These are phyloP conservation scores for Meredithiella fracta DNA, from an alignment of 2,329 filamentous ascomycete species.

Conservation along the genomic window DNA sequence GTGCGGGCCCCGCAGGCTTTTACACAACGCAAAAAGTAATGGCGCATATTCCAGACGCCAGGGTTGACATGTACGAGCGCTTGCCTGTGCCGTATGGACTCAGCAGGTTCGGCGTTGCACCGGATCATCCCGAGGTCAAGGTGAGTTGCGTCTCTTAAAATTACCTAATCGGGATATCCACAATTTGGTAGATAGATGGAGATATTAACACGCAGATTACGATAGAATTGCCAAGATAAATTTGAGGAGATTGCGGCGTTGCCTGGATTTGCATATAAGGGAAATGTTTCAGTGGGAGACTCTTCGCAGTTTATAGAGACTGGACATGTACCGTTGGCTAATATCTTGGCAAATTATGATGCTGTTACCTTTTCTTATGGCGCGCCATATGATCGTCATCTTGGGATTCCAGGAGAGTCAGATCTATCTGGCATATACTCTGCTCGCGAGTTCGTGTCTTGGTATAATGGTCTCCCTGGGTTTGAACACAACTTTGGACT, in stretches of 20 bases:
- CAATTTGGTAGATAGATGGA: neutral
- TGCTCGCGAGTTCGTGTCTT: conserved; percentile 84
- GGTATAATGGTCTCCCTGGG: conserved; percentile 93
- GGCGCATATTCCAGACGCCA: conserved; percentile 51
- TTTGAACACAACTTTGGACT: conserved; percentile 50
- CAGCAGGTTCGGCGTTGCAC: conserved; percentile 88
- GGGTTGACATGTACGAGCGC: conserved; percentile 91
- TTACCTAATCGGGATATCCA: too few relatives aligned
- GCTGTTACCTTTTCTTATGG: conserved; percentile 88
- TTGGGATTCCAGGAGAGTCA: conserved; percentile 68
- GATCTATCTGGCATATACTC: conserved; percentile 60
- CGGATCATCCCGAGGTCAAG: conserved; percentile 97
- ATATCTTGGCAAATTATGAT: conserved; percentile 70
- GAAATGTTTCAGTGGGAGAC: conserved; percentile 67
- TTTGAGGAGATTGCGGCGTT: conserved; percentile 77
- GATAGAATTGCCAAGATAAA: conserved; percentile 81
- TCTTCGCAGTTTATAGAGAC: conserved; percentile 19
- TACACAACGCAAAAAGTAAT: conserved; percentile 82
- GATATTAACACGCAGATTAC: neutral
- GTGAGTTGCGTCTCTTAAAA: conserved; percentile 28
- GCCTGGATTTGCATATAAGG: conserved; percentile 73
- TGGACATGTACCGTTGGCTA: conserved; percentile 27
- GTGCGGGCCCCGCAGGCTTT: conserved; percentile 89
- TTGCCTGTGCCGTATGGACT: conserved; percentile 85
- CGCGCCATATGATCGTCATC: conserved; percentile 62